Evolutionary conservation across 257 asterid species (phyloP).

Genomic region (Solanum megistacrolobum): DNA sequence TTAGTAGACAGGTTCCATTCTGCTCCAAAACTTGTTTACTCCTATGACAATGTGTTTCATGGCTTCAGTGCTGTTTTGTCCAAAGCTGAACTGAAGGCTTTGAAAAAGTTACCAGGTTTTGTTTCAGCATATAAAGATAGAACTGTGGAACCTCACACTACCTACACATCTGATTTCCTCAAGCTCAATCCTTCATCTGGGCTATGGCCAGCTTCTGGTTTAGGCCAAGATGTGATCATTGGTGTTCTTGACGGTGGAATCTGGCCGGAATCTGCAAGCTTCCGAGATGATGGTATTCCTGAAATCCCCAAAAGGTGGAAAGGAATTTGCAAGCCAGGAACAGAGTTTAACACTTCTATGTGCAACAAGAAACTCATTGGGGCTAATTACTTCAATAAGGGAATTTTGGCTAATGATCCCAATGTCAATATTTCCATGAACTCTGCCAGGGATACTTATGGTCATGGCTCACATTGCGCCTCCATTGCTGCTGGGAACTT

Average conservation of each 20-base stretch:
- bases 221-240: constrained; percentile 7
- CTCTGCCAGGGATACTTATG: constrained; percentile 2
- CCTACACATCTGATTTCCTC: constrained; percentile 9
- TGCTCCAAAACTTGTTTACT: background rate
- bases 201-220: constrained; percentile 5
- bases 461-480: background rate
- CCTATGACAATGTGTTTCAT: background rate
- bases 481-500: constrained; percentile 3
- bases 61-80: background rate
- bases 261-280: constrained; percentile 10
- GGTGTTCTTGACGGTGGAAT: constrained; percentile 7
- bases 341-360: constrained; percentile 10
- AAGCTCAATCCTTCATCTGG: constrained; percentile 6
- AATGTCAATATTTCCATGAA: constrained; percentile 6
- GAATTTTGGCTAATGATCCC: constrained; percentile 8
- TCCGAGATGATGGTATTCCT: constrained; percentile 2
- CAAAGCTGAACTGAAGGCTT: background rate
- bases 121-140: background rate
- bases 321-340: constrained; percentile 7
- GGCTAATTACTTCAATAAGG: constrained; percentile 16
- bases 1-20: background rate
- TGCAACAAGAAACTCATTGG: constrained; percentile 19
- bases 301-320: constrained; percentile 14
- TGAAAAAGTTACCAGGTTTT: background rate
- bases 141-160: background rate